Evolutionary conservation across 805 yeast genomes (phyloP).

Genomic region (Metschnikowia lachancei): DNA sequence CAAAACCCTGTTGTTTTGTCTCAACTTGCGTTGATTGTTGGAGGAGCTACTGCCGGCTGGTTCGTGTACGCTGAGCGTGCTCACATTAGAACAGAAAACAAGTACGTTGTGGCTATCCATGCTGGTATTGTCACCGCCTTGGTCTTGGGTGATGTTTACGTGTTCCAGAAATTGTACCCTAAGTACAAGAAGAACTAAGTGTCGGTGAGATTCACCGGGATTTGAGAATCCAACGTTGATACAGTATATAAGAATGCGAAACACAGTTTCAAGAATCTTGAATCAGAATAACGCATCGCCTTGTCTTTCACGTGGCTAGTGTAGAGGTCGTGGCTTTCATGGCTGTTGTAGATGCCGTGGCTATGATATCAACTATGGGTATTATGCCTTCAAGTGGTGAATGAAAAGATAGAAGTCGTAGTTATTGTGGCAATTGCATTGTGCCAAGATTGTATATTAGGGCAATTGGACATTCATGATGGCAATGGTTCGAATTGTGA

Average conservation of each 20-base stretch:
- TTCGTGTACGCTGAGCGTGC: conserved; percentile 51
- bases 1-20: conserved; percentile 61
- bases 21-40: conserved; percentile 49
- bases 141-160: conserved; percentile 51
- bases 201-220: too few relatives aligned
- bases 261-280: neutral
- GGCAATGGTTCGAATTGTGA: too few relatives aligned
- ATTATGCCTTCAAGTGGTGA: too few relatives aligned
- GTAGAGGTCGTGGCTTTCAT: too few relatives aligned
- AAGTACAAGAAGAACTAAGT: conserved; percentile 44
- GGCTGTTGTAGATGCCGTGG: too few relatives aligned
- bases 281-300: too few relatives aligned
- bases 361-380: too few relatives aligned
- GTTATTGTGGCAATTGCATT: too few relatives aligned
- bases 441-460: too few relatives aligned
- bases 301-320: too few relatives aligned
- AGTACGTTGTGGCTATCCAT: conserved; percentile 45
- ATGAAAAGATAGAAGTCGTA: too few relatives aligned
- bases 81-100: conserved; percentile 40
- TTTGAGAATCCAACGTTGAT: neutral
- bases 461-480: too few relatives aligned
- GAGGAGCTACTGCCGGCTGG: conserved; percentile 48
- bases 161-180: conserved; percentile 54
- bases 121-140: conserved; percentile 54
- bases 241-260: conserved; percentile 7